Percentiles rank a stretch among this genome's conserved stretches.
Conservation (phyloP, 192 early-diverging fungal genomes). For the Phycomyces blakesleeanus region DNA sequence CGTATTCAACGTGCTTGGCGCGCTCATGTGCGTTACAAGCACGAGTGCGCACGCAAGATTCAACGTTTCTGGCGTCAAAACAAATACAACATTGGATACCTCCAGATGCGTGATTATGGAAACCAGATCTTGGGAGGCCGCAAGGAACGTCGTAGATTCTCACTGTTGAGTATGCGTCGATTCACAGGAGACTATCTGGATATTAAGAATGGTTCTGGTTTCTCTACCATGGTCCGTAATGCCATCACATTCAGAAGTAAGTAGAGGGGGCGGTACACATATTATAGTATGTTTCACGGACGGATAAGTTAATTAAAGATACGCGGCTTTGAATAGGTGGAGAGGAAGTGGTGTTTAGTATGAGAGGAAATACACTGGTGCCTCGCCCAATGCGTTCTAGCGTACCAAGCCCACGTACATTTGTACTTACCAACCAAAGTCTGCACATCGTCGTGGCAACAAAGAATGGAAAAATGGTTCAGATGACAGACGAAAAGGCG, state of each 20-base stretch:
- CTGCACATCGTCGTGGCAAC: conserved; percentile 59
- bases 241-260: conserved; percentile 42
- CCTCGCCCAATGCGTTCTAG: conserved; percentile 72
- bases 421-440: conserved; percentile 66
- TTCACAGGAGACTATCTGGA: conserved; percentile 91
- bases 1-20: conserved; percentile 91
- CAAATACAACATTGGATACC: conserved; percentile 84
- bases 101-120: conserved; percentile 92
- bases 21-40: conserved; percentile 63
- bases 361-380: conserved; percentile 55
- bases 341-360: conserved; percentile 61
- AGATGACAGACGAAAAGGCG: conserved; percentile 50
- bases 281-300: no score
- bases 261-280: no score
- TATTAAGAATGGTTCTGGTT: conserved; percentile 46
- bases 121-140: conserved; percentile 83
- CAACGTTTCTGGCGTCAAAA: conserved; percentile 74
- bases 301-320: neutral
- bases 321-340: conserved; percentile 16
- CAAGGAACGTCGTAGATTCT: conserved; percentile 91
- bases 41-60: conserved; percentile 63
- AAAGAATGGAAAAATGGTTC: conserved; percentile 49
- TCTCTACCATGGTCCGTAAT: conserved; percentile 44
- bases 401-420: conserved; percentile 61
- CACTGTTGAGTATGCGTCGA: conserved; percentile 73